Evolutionary conservation across 169 alveolate genomes (phyloP).

Genomic region (Amoebophrya sp.): DNA sequence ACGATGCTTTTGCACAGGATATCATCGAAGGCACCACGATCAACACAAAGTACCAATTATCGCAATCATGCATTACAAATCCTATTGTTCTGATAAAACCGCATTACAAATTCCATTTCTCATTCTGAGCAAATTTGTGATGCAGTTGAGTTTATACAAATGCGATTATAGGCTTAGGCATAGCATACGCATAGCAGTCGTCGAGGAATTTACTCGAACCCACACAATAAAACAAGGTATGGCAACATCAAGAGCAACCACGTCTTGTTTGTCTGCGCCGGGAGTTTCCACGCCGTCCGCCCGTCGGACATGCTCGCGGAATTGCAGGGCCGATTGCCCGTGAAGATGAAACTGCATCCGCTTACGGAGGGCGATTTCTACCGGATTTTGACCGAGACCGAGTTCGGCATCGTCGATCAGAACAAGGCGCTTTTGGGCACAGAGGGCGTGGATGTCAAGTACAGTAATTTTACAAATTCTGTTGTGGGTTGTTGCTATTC

Average conservation of each 20-base stretch:
- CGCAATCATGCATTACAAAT: too few species aligned
- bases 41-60: conserved; percentile 61
- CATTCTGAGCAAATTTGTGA: too few species aligned
- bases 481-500: too few species aligned
- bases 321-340: conserved; percentile 82
- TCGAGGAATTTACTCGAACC: too few species aligned
- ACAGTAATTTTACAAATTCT: conserved; percentile 58
- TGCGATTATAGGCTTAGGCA: too few species aligned
- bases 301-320: conserved; percentile 80
- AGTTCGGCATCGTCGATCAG: conserved; percentile 65
- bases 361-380: conserved; percentile 64
- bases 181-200: too few species aligned
- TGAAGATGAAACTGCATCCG: conserved; percentile 63
- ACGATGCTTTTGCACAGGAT: too few species aligned
- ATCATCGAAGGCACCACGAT: conserved; percentile 80
- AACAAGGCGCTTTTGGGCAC: conserved; percentile 63
- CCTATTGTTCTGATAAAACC: too few species aligned
- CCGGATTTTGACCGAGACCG: conserved; percentile 65
- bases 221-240: too few species aligned
- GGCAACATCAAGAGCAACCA: conserved; percentile 75
- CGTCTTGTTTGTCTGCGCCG: conserved; percentile 68
- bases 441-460: conserved; percentile 69
- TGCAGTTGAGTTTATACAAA: too few species aligned
- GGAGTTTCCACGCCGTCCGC: conserved; percentile 75
- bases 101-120: too few species aligned